Evolutionary conservation across 768 basidiomycete genomes (phyloP).

Genomic region (Baorangia bicolor): DNA sequence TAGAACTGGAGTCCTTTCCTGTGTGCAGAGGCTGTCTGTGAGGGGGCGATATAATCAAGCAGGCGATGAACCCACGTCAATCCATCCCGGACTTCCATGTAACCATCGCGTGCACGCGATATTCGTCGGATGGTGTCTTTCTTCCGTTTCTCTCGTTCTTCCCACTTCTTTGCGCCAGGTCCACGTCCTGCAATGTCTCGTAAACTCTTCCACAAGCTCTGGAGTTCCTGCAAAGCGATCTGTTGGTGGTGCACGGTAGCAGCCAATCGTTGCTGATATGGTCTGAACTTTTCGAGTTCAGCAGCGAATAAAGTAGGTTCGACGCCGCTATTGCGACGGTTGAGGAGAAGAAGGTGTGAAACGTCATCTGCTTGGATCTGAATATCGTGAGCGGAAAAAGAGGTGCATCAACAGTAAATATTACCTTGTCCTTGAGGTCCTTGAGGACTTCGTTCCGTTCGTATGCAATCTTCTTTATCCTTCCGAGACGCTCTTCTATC

Average conservation of each 20-base stretch:
- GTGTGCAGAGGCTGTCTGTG: constrained; percentile 2
- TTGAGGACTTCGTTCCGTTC: constrained; percentile 87
- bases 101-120: constrained; percentile 74
- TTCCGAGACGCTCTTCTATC: constrained; percentile 75
- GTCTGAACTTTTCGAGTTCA: constrained; percentile 94
- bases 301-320: constrained; percentile 89
- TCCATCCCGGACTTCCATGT: constrained; percentile 85
- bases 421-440: constrained; percentile 94
- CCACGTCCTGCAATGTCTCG: constrained; percentile 74
- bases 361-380: constrained; percentile 97
- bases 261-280: constrained; percentile 80
- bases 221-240: constrained; percentile 68
- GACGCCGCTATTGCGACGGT: constrained; percentile 78
- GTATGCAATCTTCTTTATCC: constrained; percentile 77
- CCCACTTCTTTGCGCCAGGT: constrained; percentile 74
- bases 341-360: constrained; percentile 88
- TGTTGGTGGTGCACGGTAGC: constrained; percentile 80
- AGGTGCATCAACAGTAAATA: background rate
- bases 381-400: background rate
- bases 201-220: constrained; percentile 69
- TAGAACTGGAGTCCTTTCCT: constrained; percentile 93
- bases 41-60: constrained; percentile 4
- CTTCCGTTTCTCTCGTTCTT: constrained; percentile 77
- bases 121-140: constrained; percentile 74
- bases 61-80: constrained; percentile 56